phyloP scores from a whole-genome alignment of 1,284 basidiomycete genomes.

The Moniliella sp. region DNA sequence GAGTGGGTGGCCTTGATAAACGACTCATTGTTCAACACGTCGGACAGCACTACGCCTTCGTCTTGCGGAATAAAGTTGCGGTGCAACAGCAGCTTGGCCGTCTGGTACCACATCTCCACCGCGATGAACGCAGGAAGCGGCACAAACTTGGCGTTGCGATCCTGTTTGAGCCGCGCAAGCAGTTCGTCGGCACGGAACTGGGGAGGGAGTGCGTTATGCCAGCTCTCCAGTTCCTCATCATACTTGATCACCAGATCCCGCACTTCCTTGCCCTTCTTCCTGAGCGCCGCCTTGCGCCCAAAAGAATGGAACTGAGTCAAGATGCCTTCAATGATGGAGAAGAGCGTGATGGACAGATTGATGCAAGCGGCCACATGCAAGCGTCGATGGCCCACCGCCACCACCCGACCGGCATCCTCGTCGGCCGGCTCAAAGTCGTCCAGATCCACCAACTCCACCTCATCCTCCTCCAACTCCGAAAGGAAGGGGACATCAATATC shows the following conservation, averaged over 20 bases:
- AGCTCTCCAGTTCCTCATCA: constrained; percentile 9
- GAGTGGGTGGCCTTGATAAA: constrained; percentile 13
- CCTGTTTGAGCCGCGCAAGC: not conserved
- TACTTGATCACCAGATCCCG: constrained; percentile 11
- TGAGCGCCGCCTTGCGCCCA: constrained; percentile 15
- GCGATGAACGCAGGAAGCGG: constrained; percentile 16
- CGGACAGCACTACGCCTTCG: constrained; percentile 9
- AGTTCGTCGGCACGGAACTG: not conserved
- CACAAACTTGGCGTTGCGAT: not conserved
- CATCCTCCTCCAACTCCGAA: constrained; percentile 34
- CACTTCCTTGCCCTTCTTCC: constrained; percentile 10
- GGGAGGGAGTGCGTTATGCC: constrained; percentile 4
- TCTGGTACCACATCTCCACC: constrained; percentile 19
- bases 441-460: constrained; percentile 35
- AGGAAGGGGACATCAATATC: constrained; percentile 35
- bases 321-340: constrained; percentile 20
- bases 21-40: constrained; percentile 11
- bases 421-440: not conserved
- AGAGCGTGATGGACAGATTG: constrained; percentile 17
- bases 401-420: not conserved
- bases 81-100: constrained; percentile 14
- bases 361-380: constrained; percentile 16
- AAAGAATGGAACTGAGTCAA: constrained; percentile 19
- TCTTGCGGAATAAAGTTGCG: constrained; percentile 25
- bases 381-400: constrained; percentile 1